Percentiles rank a stretch among this genome's conserved stretches.
These are phyloP conservation scores for Excoecaria agallocha DNA, from an alignment of 345 rosid species.

Conservation along the genomic window DNA sequence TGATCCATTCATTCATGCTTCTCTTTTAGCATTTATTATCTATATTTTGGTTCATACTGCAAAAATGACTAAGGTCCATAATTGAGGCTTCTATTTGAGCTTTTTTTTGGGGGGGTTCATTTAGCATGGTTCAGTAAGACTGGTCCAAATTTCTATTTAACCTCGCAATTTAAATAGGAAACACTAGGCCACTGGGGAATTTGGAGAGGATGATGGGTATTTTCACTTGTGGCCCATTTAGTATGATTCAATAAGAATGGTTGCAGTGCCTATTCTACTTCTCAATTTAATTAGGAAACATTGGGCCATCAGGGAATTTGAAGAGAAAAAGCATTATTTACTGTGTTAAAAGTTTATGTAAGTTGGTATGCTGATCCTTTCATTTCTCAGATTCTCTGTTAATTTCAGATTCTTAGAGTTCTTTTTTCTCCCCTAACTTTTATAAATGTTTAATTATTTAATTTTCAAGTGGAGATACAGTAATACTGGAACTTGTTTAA, in stretches of 20 bases:
- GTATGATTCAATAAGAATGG: background rate
- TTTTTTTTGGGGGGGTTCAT: background rate
- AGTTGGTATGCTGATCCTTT: background rate
- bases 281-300: background rate
- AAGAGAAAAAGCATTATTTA: background rate
- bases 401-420: background rate
- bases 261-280: background rate
- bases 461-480: background rate
- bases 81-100: background rate
- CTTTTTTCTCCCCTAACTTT: background rate
- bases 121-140: background rate
- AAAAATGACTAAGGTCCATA: background rate
- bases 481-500: background rate
- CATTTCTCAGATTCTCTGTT: background rate
- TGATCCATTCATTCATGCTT: background rate
- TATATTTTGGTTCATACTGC: background rate
- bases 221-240: background rate
- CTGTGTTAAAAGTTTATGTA: background rate
- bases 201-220: background rate
- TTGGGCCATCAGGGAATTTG: background rate
- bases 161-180: background rate
- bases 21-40: background rate
- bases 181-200: background rate
- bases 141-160: background rate
- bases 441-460: background rate